Percentiles rank a stretch among this genome's conserved stretches.
These are phyloP conservation scores for Fusarium longipes DNA, from an alignment of 2,329 filamentous ascomycete species.

Conservation along the genomic window DNA sequence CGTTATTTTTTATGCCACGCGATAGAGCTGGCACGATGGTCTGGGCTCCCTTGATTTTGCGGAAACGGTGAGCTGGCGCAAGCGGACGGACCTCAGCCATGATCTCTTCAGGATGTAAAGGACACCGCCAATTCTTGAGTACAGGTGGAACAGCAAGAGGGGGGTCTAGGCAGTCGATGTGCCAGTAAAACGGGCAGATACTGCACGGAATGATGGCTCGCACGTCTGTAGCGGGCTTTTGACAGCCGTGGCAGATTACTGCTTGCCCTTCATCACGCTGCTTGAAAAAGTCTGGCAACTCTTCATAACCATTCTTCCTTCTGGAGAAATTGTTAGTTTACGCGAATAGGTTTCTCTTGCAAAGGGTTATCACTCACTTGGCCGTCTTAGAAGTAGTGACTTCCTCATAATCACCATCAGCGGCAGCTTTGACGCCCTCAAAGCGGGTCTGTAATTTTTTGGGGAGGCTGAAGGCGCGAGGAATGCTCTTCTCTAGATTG, in stretches of 20 bases:
- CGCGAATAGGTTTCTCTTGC: neutral
- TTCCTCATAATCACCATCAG: slow-evolving; percentile 85
- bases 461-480: slow-evolving; percentile 79
- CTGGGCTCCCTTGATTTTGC: slow-evolving; percentile 67
- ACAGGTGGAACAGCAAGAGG: slow-evolving; percentile 83
- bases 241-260: slow-evolving; percentile 82
- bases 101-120: slow-evolving; percentile 84
- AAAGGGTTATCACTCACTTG: slow-evolving; percentile 64
- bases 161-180: slow-evolving; percentile 90
- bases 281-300: slow-evolving; percentile 74
- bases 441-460: slow-evolving; percentile 78
- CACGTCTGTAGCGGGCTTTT: slow-evolving; percentile 67
- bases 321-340: slow-evolving; percentile 48
- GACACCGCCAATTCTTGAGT: slow-evolving; percentile 86
- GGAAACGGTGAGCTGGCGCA: slow-evolving; percentile 70
- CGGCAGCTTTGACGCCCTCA: slow-evolving; percentile 79
- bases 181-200: slow-evolving; percentile 84
- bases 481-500: slow-evolving; percentile 74
- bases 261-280: slow-evolving; percentile 79
- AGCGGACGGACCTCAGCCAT: slow-evolving; percentile 69
- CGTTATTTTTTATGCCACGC: slow-evolving; percentile 77
- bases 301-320: slow-evolving; percentile 68
- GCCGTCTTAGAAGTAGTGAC: slow-evolving; percentile 67
- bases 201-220: slow-evolving; percentile 88
- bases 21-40: slow-evolving; percentile 63